Base-by-base conservation (phyloP, 805 yeast species). In the Jamesozyma gamospora region DNA sequence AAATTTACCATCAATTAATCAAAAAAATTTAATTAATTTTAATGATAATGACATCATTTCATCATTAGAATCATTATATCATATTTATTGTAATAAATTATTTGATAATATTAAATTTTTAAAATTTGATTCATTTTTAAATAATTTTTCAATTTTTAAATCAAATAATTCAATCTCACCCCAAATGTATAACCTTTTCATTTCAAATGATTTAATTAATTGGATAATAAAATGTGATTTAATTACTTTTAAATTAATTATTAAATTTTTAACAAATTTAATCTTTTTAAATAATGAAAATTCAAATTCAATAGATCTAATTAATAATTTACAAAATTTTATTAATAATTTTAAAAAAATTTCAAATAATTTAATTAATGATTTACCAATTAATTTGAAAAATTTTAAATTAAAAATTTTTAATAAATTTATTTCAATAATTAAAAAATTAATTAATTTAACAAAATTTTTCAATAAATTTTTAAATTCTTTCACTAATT, bases 151-250 rank as follows among this genome's bases (percentile, higher is more conserved):
- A 8, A 63, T 74, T 8, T 82, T 77, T 56, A 71, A 64, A 41
- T 49, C 59, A 60, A 6, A n/a, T n/a, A 67, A 67, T 13, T 66
- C 75, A 1, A 66, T 84, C 39, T 75, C 87, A 0, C 66, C 75
- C 0, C 82, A 82, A 3, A 81, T 78, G 31, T 72, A 70, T 52
- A 72, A 72, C 48, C 60, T 84, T 17, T 72, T 78, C 52, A 66
- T 66, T 6, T 63, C 71, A 10, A 72, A 72, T 12, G 58, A 62
- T 6, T 50, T 77, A 12, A 50, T 66, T 4, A 69, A 69, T 13
- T 85, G 95, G 94, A 69, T 82, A n/a, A 50, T 67, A 26, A 63
- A 71, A 35, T 81, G 86, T 53, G 95, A 86, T 56, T 51, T 70
- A 43, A 63, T 72, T n/a, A 70, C 79, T 61, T 82, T 79, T 59